Conservation (phyloP, 2,329 filamentous ascomycete species). For the Xylariaceae sp. region DNA sequence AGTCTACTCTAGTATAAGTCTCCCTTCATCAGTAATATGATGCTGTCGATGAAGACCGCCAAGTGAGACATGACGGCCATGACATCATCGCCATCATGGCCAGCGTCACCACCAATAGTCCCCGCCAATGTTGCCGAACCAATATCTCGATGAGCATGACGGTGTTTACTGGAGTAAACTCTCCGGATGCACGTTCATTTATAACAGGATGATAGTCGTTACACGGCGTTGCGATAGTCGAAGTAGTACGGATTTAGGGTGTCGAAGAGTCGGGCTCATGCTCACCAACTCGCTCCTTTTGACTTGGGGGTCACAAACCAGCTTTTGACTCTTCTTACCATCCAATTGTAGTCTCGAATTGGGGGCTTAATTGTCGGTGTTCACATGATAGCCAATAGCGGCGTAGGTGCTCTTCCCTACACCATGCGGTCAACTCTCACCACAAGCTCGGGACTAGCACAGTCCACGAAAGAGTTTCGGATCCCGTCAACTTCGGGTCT, state of each 20-base stretch:
- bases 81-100: conserved; percentile 28
- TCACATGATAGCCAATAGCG: neutral
- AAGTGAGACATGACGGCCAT: conserved; percentile 15
- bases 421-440: neutral
- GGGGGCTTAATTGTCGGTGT: neutral
- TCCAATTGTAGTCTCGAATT: neutral
- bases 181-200: neutral
- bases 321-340: neutral
- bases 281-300: no score
- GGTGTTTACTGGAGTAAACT: conserved; percentile 15
- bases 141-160: conserved; percentile 21
- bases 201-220: no score
- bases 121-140: conserved; percentile 15
- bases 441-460: neutral
- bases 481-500: neutral
- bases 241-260: no score
- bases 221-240: no score
- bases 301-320: neutral
- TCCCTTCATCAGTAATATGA: neutral
- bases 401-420: neutral
- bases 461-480: neutral
- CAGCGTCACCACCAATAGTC: conserved; percentile 24
- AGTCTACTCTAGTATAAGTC: no score
- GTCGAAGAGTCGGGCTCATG: no score
- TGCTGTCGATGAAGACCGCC: neutral